A percentile compares a stretch with the other conserved stretches of the same genome.
Evolutionary conservation across 2,329 filamentous ascomycete species (phyloP).

Genomic region (Aspergillus sclerotialis): DNA sequence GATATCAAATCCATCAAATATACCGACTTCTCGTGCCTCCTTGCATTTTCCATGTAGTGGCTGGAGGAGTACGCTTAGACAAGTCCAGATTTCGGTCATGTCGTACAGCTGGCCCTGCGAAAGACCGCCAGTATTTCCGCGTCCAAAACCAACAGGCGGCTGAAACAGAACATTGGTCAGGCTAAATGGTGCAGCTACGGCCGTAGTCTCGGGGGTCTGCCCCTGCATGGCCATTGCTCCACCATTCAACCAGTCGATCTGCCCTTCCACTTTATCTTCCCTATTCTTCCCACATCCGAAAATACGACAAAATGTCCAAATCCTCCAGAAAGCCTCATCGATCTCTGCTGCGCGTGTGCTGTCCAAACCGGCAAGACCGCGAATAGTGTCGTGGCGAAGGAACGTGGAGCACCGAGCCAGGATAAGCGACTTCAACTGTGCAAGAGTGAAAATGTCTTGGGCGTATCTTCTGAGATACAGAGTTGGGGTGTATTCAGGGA

Average conservation of each 20-base stretch:
- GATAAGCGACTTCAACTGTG: conserved; percentile 50
- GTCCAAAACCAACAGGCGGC: conserved; percentile 51
- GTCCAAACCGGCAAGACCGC: conserved; percentile 45
- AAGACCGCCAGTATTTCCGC: conserved; percentile 50
- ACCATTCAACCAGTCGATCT: conserved; percentile 58
- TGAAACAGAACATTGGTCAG: conserved; percentile 49
- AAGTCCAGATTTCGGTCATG: conserved; percentile 60
- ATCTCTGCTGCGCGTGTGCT: conserved; percentile 44
- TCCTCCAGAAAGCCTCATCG: conserved; percentile 57
- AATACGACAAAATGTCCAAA: conserved; percentile 60
- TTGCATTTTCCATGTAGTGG: conserved; percentile 48
- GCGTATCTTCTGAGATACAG: conserved; percentile 47
- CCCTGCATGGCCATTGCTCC: conserved; percentile 44
- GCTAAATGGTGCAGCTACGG: conserved; percentile 44
- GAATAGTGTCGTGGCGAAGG: conserved; percentile 50
- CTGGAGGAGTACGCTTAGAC: conserved; percentile 50
- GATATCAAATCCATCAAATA: conserved; percentile 51
- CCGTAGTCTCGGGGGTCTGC: conserved; percentile 32
- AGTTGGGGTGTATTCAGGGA: conserved; percentile 47
- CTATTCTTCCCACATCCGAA: conserved; percentile 54
- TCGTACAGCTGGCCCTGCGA: conserved; percentile 53
- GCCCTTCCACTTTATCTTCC: conserved; percentile 52
- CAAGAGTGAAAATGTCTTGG: conserved; percentile 48
- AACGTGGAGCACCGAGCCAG: conserved; percentile 50
- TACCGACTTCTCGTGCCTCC: conserved; percentile 49